phyloP scores from a whole-genome alignment of 495 filamentous ascomycete genomes.

The Hapsidospora chrysogenum region DNA sequence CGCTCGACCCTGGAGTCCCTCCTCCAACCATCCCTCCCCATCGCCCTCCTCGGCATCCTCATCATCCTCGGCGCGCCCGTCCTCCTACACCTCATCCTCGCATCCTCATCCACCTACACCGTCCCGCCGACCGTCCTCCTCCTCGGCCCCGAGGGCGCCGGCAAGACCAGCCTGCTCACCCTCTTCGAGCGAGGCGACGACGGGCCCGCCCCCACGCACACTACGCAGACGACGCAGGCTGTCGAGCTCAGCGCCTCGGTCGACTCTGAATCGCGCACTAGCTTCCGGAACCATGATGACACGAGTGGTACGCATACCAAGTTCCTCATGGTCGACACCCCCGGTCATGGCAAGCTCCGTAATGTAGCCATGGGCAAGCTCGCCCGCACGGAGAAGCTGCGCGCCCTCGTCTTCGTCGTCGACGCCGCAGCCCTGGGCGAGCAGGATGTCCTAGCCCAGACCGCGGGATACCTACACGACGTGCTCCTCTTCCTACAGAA shows the following conservation, averaged over 20 bases:
- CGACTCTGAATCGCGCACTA: conserved; percentile 37
- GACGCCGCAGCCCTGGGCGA: conserved; percentile 62
- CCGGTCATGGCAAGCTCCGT: conserved; percentile 79
- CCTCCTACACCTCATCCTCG: conserved; percentile 61
- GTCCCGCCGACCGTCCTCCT: conserved; percentile 70
- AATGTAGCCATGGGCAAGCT: conserved; percentile 29
- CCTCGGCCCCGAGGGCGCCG: conserved; percentile 65
- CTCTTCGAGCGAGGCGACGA: conserved; percentile 32
- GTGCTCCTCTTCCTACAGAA: conserved; percentile 68
- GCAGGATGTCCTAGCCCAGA: conserved; percentile 17
- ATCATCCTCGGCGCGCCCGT: conserved; percentile 60
- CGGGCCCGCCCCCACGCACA: conserved; percentile 52
- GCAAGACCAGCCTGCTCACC: conserved; percentile 82
- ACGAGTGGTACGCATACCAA: conserved; percentile 34
- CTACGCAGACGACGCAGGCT: conserved; percentile 58
- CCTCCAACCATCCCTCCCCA: conserved; percentile 32
- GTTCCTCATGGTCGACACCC: conserved; percentile 69
- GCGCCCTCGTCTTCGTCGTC: conserved; percentile 73
- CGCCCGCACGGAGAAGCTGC: conserved; percentile 50
- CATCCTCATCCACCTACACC: conserved; percentile 43
- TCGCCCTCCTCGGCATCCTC: conserved; percentile 47
- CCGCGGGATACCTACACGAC: conserved; percentile 60
- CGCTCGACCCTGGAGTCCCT: conserved; percentile 19
- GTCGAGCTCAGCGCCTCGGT: conserved; percentile 57
- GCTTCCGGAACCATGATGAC: conserved; percentile 35